Base-by-base conservation (phyloP, 1,284 basidiomycete species). In the Pseudozyma tsukubaensis region DNA sequence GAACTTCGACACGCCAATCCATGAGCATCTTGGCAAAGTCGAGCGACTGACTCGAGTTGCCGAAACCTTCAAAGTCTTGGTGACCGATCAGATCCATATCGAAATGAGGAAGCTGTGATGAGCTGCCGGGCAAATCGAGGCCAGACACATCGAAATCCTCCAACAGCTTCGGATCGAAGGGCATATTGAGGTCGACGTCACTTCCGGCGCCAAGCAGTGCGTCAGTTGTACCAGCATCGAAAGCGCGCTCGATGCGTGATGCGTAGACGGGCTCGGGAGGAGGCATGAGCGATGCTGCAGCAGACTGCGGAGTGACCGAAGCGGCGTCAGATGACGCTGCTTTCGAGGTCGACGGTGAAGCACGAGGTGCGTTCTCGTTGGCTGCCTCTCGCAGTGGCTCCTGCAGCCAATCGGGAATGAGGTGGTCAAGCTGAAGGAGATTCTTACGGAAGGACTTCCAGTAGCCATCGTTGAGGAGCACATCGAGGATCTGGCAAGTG, bases 11-110 rank as follows among this genome's bases (percentile, higher is more conserved):
- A n/a, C 63, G 55, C 71, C 71, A 73, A 10, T 73, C 65, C 45
- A 53, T 60, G 42, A 73, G 65, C 65, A 73, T 68, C 56, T 65
- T 73, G 21, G 59, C 65, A 65, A 73, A 73, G 65, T 68, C 71
- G 34, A 73, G 52, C 50, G 57, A 60, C 44, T 59, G 60, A 40
- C 61, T 59, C 37, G 65, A 57, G 44, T 73, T 73, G 36, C 60
- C 60, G 11, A 44, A 61, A 1, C 71, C 65, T 36, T 73, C 71
- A 12, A 73, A 68, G 21, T 73, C 71, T 36, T 64, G 65, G 13
- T 64, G 65, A 9, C 65, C 61, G 43, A 73, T 36, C 44, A 73
- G 61, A 34, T 73, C 71, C 53, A 73, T 42, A 44, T 73, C 71
- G 18, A 73, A 59, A 36, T 56, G 57, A 1, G 65, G 57, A 32